Percentiles rank a stretch among this genome's conserved stretches.
phyloP scores from a whole-genome alignment of 2,329 filamentous ascomycete species.

The Epichloe sibirici region DNA sequence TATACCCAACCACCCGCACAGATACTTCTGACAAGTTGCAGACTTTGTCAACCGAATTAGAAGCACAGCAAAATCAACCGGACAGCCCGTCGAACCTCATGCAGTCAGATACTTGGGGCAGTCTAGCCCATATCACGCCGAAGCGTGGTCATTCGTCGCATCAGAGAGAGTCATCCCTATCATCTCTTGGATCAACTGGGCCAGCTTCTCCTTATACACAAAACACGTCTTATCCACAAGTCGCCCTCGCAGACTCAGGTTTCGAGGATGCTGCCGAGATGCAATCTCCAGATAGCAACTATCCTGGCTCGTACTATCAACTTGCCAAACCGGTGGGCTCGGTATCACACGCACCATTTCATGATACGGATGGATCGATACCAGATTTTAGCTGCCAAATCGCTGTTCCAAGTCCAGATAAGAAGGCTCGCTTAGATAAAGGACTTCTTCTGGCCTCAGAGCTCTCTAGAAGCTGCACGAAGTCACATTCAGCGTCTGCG shows the following conservation, averaged over 20 bases:
- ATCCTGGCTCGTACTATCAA: conserved; percentile 31
- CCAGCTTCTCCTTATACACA: conserved; percentile 46
- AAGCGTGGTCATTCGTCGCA: conserved; percentile 32
- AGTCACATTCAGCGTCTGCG: conserved; percentile 42
- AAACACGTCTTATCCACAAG: conserved; percentile 44
- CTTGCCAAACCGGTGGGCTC: conserved; percentile 31
- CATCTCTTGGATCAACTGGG: conserved; percentile 47
- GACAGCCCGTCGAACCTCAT: conserved; percentile 17
- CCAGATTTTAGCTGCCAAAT: conserved; percentile 29
- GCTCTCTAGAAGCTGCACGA: conserved; percentile 25
- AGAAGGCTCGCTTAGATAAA: conserved; percentile 28
- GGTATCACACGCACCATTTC: conserved; percentile 28
- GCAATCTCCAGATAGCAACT: conserved; percentile 17
- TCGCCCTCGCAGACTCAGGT: conserved; percentile 38
- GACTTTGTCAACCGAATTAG: not conserved
- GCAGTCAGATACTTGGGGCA: conserved; percentile 31
- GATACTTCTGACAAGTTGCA: not conserved
- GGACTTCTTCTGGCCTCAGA: conserved; percentile 34
- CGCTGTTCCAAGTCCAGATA: conserved; percentile 22
- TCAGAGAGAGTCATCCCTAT: conserved; percentile 48
- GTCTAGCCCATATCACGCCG: conserved; percentile 24
- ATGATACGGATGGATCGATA: conserved; percentile 24
- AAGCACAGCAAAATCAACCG: not conserved
- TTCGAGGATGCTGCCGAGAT: conserved; percentile 35
- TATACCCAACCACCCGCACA: not conserved